Conservation (phyloP, 257 asterid species). For the Nicotiana undulata region DNA sequence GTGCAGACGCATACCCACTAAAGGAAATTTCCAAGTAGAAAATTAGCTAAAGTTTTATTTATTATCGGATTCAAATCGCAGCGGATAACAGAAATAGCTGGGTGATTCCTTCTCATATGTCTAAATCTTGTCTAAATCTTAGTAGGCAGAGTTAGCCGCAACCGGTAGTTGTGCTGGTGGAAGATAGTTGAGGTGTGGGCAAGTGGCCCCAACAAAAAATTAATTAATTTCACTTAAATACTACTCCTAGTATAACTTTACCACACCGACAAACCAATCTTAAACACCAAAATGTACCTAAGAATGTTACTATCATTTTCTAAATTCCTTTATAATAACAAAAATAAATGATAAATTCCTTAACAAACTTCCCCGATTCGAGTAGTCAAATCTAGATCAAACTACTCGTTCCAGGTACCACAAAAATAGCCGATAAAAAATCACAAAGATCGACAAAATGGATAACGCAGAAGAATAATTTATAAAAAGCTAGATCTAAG, state of each 20-base stretch:
- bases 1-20: background rate
- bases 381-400: slow-evolving; percentile 13
- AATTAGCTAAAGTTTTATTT: background rate
- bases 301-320: background rate
- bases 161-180: no score
- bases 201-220: no score
- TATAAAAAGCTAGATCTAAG: slow-evolving; percentile 17
- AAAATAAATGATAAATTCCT: background rate
- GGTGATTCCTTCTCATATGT: no score
- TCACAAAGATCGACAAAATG: background rate
- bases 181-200: no score
- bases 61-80: no score
- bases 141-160: no score
- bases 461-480: background rate
- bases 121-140: no score
- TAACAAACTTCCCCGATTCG: background rate
- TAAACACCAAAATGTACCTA: background rate
- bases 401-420: background rate
- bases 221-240: background rate
- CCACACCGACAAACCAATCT: slow-evolving; percentile 5
- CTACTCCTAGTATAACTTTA: background rate
- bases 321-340: no score
- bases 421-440: background rate
- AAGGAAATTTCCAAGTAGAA: background rate
- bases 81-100: no score